Conservation (phyloP, 106 monocot species). For the Acanthochlamys bracteata region DNA sequence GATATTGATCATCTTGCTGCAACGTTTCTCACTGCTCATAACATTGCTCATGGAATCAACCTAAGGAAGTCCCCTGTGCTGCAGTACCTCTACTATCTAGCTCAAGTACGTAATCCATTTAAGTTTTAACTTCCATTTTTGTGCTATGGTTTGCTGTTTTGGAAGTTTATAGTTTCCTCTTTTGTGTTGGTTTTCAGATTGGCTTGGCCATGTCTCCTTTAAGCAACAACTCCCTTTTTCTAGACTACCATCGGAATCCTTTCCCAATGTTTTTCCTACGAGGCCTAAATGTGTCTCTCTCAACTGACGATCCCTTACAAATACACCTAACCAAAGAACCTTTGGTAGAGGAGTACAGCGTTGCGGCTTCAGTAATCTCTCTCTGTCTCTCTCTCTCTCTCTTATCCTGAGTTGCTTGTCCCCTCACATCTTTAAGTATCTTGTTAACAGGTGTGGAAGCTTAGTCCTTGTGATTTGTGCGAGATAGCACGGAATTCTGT, state of each 20-base stretch:
- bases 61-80: constrained; percentile 93
- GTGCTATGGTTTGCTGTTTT: background rate
- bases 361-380: constrained; percentile 82
- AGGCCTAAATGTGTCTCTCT: constrained; percentile 95
- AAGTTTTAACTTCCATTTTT: too few relatives aligned
- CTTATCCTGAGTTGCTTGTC: background rate
- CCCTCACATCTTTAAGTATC: background rate
- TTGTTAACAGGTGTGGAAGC: constrained; percentile 79
- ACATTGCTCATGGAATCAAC: constrained; percentile 92
- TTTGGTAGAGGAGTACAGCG: constrained; percentile 96
- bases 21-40: constrained; percentile 77
- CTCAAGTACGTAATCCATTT: constrained; percentile 45
- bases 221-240: constrained; percentile 93
- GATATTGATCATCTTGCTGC: constrained; percentile 98
- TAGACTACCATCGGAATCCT: constrained; percentile 95
- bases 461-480: constrained; percentile 90
- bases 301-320: constrained; percentile 95
- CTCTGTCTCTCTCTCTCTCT: constrained; percentile 11
- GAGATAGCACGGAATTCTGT: constrained; percentile 96
- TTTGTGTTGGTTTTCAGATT: constrained; percentile 40
- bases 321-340: constrained; percentile 98
- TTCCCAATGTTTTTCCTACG: constrained; percentile 80
- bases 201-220: constrained; percentile 98
- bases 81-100: constrained; percentile 96
- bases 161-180: background rate